These are phyloP conservation scores for Hypoxylon sp. DNA, from an alignment of 2,329 filamentous ascomycete species.

Conservation along the genomic window DNA sequence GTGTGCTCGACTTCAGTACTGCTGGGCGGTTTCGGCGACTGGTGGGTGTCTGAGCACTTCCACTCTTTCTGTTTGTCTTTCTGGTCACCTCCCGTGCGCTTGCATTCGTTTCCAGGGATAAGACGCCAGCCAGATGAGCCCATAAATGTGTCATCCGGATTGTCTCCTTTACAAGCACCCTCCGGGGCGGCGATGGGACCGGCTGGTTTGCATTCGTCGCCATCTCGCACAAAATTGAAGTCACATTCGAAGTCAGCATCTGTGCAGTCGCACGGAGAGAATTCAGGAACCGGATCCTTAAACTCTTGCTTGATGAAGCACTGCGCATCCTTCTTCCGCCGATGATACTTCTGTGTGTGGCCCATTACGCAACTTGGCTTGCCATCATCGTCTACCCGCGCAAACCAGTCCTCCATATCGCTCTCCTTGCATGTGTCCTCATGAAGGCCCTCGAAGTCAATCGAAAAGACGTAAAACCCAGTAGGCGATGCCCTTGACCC, in stretches of 20 bases:
- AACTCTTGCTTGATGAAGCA: conserved; percentile 93
- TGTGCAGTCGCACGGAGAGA: conserved; percentile 84
- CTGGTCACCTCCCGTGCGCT: conserved; percentile 71
- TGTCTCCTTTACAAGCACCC: conserved; percentile 77
- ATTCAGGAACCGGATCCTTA: conserved; percentile 79
- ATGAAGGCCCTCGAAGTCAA: conserved; percentile 88
- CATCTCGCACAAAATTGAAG: conserved; percentile 85
- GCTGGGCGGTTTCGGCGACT: conserved; percentile 66
- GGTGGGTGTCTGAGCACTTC: conserved; percentile 77
- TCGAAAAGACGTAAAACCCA: conserved; percentile 75
- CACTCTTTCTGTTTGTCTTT: conserved; percentile 82
- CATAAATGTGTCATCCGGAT: conserved; percentile 79
- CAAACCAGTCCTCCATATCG: conserved; percentile 91
- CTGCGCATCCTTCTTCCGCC: conserved; percentile 88
- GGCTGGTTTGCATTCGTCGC: conserved; percentile 76
- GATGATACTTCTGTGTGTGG: conserved; percentile 87
- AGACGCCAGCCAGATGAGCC: conserved; percentile 92
- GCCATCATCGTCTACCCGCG: conserved; percentile 83
- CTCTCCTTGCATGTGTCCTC: conserved; percentile 82
- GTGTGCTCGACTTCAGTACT: conserved; percentile 77
- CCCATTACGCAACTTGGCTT: conserved; percentile 95
- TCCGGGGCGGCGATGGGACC: conserved; percentile 76
- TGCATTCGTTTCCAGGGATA: conserved; percentile 87
- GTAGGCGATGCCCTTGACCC: conserved; percentile 64
- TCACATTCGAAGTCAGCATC: conserved; percentile 95